A percentile compares a stretch with the other conserved stretches of the same genome.
phyloP scores from a whole-genome alignment of 805 yeast genomes.

The Candida pini region DNA sequence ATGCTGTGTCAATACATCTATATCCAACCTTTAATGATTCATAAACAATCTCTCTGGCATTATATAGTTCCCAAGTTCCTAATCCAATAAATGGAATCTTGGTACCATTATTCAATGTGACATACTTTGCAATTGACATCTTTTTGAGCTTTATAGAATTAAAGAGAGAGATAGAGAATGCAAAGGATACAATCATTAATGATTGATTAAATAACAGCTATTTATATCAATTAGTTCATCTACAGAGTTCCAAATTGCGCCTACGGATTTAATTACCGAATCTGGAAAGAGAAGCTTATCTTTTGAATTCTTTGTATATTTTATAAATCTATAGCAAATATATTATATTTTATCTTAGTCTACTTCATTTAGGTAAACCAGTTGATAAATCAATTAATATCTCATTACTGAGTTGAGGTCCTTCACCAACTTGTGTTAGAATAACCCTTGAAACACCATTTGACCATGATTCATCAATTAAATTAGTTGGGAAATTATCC shows the following conservation, averaged over 20 bases:
- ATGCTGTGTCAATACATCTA: slow-evolving; percentile 44
- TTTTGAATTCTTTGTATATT: too few relatives aligned
- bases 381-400: slow-evolving; percentile 48
- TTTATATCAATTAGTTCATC: too few relatives aligned
- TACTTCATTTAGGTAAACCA: slow-evolving; percentile 51
- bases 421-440: slow-evolving; percentile 80
- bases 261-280: too few relatives aligned
- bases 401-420: slow-evolving; percentile 62
- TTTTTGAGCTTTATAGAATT: background rate
- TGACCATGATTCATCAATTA: slow-evolving; percentile 26
- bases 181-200: too few relatives aligned
- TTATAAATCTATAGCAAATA: background rate
- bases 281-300: too few relatives aligned
- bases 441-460: slow-evolving; percentile 78
- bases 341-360: background rate
- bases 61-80: slow-evolving; percentile 41
- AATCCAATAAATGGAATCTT: slow-evolving; percentile 45
- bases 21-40: slow-evolving; percentile 41
- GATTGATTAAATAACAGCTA: too few relatives aligned
- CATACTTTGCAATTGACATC: slow-evolving; percentile 10
- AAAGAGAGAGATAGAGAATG: too few relatives aligned
- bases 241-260: too few relatives aligned
- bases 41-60: slow-evolving; percentile 36
- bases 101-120: slow-evolving; percentile 49
- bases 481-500: slow-evolving; percentile 19